Evolutionary conservation across 1,139 yeast species (phyloP).

Genomic region (Hemisphaericaspora xylanilytica): DNA sequence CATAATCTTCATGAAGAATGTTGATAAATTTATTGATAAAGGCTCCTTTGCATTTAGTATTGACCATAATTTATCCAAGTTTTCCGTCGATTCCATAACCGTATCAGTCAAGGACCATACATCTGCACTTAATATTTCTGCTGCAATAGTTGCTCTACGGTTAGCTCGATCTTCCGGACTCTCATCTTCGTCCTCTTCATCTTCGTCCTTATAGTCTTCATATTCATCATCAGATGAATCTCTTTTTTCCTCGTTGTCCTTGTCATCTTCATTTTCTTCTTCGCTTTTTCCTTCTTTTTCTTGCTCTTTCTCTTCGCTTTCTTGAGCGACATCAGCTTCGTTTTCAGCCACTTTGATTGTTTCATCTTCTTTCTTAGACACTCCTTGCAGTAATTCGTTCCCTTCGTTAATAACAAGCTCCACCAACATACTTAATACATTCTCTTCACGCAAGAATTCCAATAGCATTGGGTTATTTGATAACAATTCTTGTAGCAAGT

Average conservation of each 20-base stretch:
- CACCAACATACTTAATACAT: constrained; percentile 62
- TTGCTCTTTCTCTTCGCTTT: not conserved
- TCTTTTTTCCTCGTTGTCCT: constrained; percentile 4
- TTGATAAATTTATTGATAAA: constrained; percentile 72
- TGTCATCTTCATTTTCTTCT: constrained; percentile 1
- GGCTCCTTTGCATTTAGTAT: constrained; percentile 59
- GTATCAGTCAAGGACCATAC: constrained; percentile 95
- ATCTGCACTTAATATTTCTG: constrained; percentile 88
- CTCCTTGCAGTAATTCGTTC: constrained; percentile 7
- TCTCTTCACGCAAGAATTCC: constrained; percentile 77
- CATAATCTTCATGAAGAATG: constrained; percentile 90
- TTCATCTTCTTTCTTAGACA: constrained; percentile 9
- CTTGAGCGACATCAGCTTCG: constrained; percentile 4
- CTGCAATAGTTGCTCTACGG: constrained; percentile 80
- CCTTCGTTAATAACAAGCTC: constrained; percentile 60
- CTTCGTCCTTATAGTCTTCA: constrained; percentile 18
- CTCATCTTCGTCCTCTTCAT: constrained; percentile 29
- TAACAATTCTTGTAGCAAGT: constrained; percentile 76
- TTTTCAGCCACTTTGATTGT: constrained; percentile 1
- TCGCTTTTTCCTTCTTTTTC: constrained; percentile 3
- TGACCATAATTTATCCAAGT: constrained; percentile 74
- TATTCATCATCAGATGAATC: constrained; percentile 5
- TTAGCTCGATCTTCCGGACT: constrained; percentile 53
- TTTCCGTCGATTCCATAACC: constrained; percentile 69
- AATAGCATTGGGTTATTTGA: constrained; percentile 80